Base-by-base conservation (phyloP, 345 rosid genomes). In the Kandelia obovata region DNA sequence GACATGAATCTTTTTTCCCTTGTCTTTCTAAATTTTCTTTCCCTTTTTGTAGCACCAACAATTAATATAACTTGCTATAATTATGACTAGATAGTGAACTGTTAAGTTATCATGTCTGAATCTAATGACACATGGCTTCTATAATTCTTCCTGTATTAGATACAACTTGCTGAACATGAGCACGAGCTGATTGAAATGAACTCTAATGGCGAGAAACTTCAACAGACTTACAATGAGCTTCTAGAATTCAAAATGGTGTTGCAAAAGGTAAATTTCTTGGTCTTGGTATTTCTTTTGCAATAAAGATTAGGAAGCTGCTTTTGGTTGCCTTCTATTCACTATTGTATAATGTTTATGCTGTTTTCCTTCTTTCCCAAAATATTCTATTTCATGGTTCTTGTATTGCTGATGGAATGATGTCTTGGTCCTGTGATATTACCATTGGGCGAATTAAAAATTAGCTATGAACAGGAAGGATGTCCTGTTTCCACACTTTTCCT, bases 141-240 rank as follows among this genome's bases (percentile, higher is more conserved):
- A 6, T 73, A 25, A 69, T 78, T 73, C n/a, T 74, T 58, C 62
- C 34, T 20, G 67, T 71, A 64, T 47, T 88, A 94, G 98, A 62
- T 81, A 59, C 92, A 87, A 84, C 96, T 94, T 70, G 87, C 88
- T 31, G 96, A 91, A 71, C 95, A 88, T 71, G 98, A 94, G 71
- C 92, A 82, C 56, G 98, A 94, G 75, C 86, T 94, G 55, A 82
- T 88, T 78, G 98, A 94, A 80, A 88, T 89, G 93, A 94, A 89
- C 73, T 91, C 96, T 23, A 94, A 94, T 77, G 78, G 92, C 79
- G 98, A 88, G 85, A 88, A 82, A 81, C 98, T 94, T 78, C 89
- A 80, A 68, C 92, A 86, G 78, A 78, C 92, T 28, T 88, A 86
- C 80, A 94, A 89, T 73, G 98, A 94, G 80, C 96, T 94, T 35